phyloP scores from a whole-genome alignment of 768 basidiomycete species.

The Termitomyces sp. region DNA sequence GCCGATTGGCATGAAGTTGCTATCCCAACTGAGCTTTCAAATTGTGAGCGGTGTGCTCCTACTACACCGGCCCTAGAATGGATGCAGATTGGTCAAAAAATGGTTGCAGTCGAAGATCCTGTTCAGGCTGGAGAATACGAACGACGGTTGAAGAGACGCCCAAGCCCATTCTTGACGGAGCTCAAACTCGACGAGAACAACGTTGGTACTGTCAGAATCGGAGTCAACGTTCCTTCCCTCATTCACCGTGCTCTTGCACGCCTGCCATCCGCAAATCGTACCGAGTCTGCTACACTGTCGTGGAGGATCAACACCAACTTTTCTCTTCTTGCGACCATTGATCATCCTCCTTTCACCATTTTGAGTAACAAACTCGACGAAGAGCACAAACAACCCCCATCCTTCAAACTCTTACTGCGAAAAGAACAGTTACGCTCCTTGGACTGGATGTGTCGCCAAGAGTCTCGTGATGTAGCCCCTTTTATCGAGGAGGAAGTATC shows the following conservation, averaged over 20 bases:
- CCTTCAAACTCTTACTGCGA: conserved; percentile 72
- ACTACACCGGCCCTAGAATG: conserved; percentile 72
- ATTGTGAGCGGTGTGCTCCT: conserved; percentile 84
- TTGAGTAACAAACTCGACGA: conserved; percentile 73
- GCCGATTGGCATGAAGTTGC: conserved; percentile 63
- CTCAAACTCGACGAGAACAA: conserved; percentile 62
- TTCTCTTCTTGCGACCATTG: conserved; percentile 55
- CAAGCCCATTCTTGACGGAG: conserved; percentile 84
- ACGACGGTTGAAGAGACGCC: conserved; percentile 80
- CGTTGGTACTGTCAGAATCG: conserved; percentile 73
- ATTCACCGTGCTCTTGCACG: conserved; percentile 83
- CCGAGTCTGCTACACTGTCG: conserved; percentile 49
- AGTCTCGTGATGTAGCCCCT: conserved; percentile 56
- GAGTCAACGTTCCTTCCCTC: conserved; percentile 83
- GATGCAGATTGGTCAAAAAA: conserved; percentile 57
- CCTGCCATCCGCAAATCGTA: conserved; percentile 57
- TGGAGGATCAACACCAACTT: conserved; percentile 87
- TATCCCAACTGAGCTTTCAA: conserved; percentile 38
- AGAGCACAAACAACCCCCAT: conserved; percentile 72
- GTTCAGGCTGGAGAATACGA: conserved; percentile 88
- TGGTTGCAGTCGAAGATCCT: conserved; percentile 77
- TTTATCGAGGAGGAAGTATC: conserved; percentile 95
- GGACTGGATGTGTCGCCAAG: conserved; percentile 89
- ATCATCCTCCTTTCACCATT: conserved; percentile 64
- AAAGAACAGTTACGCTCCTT: conserved; percentile 87